Evolutionary conservation across 2,329 filamentous ascomycete species (phyloP), one percentile per base, ranked within the genome.

Genomic region (Xylariaceae sp.): DNA sequence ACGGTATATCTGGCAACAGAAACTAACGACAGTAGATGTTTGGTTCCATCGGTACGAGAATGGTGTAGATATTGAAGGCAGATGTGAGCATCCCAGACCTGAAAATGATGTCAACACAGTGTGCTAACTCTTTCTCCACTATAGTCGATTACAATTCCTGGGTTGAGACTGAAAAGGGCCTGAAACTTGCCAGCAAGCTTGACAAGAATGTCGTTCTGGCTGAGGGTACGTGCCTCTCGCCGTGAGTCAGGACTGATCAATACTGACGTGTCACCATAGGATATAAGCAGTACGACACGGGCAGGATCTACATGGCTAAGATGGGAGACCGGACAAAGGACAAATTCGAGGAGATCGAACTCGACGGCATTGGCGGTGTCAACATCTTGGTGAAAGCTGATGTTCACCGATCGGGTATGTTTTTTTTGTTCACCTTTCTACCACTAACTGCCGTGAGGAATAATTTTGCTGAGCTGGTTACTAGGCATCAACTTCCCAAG

Each of bases 311-410:
- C 67, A 88, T 98, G 81, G 87, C 85, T 14, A 76, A 69, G 45
- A 88, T 95, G 81, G 92, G 92, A 52, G 86, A 97, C 64, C 92
- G 89, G 84, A 79, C 85, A 46, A 77, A 88, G 44, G 84, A 97
- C 68, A 94, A 94, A 62, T 86, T 97, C 55, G 81, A 88, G 46
- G 89, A 97, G 65, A 79, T 97, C 18, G 80, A 88, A 50, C 83
- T 98, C 34, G 92, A 98, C 59, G 92, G 90, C 46, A 88, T 98
- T 63, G 92, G 92, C 50, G 92, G 92, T 54, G 92, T 98, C 47
- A 97, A 90, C 64, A 96, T 98, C 55, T 70, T 98, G 31, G 92
- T 98, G 51, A 98, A 98, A 70, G 92, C 88, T 5, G 90, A 98
- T 62, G 90, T 98, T 9, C 92, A 98, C 65, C 80, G 92, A 68